Percentiles rank a stretch among this genome's conserved stretches.
Conservation (phyloP, 495 filamentous ascomycete genomes). For the Pyrenula aspistea region DNA sequence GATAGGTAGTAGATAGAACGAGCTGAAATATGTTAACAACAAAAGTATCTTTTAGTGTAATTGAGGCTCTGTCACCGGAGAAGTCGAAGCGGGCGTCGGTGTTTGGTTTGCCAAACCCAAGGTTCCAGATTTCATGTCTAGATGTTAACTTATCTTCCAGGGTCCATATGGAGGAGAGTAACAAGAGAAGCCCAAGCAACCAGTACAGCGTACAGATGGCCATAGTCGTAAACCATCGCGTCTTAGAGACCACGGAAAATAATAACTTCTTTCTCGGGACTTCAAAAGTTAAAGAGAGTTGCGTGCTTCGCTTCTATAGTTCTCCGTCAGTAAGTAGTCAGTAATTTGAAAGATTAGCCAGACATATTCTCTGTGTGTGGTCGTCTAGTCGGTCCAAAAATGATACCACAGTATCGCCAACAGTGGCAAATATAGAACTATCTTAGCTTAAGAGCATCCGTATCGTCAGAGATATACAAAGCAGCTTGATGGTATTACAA, state of each 20-base stretch:
- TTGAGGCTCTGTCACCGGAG: not conserved
- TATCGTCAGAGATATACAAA: conserved; percentile 12
- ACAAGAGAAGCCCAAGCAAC: not conserved
- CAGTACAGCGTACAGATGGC: not conserved
- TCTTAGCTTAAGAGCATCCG: conserved; percentile 2
- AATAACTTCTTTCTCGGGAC: not conserved
- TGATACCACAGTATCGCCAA: conserved; percentile 16
- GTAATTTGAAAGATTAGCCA: not conserved
- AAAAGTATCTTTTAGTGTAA: too few relatives aligned
- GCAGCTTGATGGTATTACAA: conserved; percentile 8
- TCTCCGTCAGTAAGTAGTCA: not conserved
- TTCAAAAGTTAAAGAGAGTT: not conserved
- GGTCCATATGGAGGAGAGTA: not conserved
- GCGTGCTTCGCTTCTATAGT: not conserved
- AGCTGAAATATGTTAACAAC: conserved; percentile 29
- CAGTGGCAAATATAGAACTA: conserved; percentile 5
- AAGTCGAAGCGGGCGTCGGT: not conserved
- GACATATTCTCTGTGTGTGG: conserved; percentile 10
- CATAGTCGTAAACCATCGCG: not conserved
- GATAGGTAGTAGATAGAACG: conserved; percentile 27
- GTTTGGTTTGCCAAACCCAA: not conserved
- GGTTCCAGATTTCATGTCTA: not conserved
- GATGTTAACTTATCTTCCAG: not conserved
- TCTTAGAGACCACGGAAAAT: not conserved
- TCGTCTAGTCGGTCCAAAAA: conserved; percentile 12